Evolutionary conservation across 2,329 filamentous ascomycete genomes (phyloP).

Genomic region (Pestalotiopsis sp.): DNA sequence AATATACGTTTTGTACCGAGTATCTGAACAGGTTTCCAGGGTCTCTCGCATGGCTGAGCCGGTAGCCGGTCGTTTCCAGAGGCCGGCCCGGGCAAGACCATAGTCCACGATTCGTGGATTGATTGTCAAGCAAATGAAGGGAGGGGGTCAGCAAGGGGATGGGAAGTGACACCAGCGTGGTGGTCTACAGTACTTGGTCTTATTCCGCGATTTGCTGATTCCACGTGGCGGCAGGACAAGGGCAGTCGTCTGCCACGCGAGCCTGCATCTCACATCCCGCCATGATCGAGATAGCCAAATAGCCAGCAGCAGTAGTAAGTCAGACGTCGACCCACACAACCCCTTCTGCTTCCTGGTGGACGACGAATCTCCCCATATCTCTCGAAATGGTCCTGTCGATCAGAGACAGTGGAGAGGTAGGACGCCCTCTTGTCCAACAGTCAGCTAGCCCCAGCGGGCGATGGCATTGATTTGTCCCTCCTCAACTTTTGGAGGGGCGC

Average conservation of each 20-base stretch:
- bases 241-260: constrained; percentile 8
- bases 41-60: too few relatives aligned
- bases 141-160: background rate
- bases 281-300: background rate
- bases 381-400: background rate
- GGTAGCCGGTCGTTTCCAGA: too few relatives aligned
- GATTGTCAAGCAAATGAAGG: background rate
- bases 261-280: constrained; percentile 3
- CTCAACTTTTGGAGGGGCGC: background rate
- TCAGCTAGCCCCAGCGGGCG: background rate
- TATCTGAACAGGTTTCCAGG: too few relatives aligned
- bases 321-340: background rate
- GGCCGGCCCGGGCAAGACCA: background rate
- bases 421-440: background rate
- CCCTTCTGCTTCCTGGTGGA: background rate
- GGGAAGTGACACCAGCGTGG: background rate
- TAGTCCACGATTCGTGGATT: background rate
- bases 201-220: background rate
- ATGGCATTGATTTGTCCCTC: constrained; percentile 9
- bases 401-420: constrained; percentile 7
- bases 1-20: too few relatives aligned
- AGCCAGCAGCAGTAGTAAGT: background rate
- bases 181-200: background rate
- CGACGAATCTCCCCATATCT: too few relatives aligned
- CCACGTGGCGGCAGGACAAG: constrained; percentile 4